Percentiles rank a stretch among this genome's conserved stretches.
Evolutionary conservation across 1,139 yeast genomes (phyloP).

Genomic region (Candida pseudoviswanathii): DNA sequence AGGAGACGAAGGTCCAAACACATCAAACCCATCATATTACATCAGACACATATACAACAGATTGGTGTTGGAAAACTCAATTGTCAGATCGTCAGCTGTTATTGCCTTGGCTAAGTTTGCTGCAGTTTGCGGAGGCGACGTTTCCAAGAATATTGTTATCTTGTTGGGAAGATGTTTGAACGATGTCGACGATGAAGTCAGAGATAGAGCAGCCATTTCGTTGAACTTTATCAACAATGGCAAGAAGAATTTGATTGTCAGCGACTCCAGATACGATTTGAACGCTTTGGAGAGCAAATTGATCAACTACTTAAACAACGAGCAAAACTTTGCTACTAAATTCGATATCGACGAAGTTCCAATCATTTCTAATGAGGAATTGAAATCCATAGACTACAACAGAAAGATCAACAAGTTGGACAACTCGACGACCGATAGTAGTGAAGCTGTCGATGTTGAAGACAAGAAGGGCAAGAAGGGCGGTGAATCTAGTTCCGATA

Average conservation of each 20-base stretch:
- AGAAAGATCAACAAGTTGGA: conserved; percentile 58
- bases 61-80: conserved; percentile 92
- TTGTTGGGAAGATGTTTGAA: conserved; percentile 80
- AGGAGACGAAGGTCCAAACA: conserved; percentile 93
- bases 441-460: conserved; percentile 14
- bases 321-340: conserved; percentile 58
- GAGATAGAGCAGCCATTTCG: conserved; percentile 94
- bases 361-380: conserved; percentile 62
- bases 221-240: conserved; percentile 62
- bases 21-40: conserved; percentile 84
- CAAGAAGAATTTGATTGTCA: conserved; percentile 60
- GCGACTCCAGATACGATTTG: conserved; percentile 71
- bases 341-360: conserved; percentile 76
- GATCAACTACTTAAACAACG: conserved; percentile 66
- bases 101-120: conserved; percentile 92
- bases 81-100: conserved; percentile 94
- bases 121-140: conserved; percentile 67
- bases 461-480: conserved; percentile 10
- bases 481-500: conserved; percentile 14
- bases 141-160: conserved; percentile 70
- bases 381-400: conserved; percentile 59
- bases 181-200: conserved; percentile 94
- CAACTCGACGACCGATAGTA: conserved; percentile 16
- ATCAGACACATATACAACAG: conserved; percentile 96
- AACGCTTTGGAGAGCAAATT: conserved; percentile 77